These are phyloP conservation scores for Erodium trifolium DNA, from an alignment of 441 rosid genomes.

Conservation along the genomic window DNA sequence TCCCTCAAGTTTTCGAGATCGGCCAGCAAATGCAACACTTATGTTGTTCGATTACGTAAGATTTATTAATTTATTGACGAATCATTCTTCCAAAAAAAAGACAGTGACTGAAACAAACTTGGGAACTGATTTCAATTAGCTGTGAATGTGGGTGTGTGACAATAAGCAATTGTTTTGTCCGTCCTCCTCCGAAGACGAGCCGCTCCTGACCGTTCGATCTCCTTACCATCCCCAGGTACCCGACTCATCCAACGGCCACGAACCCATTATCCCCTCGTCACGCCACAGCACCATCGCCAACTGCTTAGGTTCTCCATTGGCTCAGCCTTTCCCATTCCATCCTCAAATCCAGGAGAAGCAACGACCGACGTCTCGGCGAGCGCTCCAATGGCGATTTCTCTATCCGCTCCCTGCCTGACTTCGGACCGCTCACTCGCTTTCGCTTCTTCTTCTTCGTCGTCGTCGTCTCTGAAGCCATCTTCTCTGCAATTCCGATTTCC, in stretches of 20 bases:
- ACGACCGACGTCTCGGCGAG: background rate
- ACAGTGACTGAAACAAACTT: too few species aligned
- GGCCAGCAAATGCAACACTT: too few species aligned
- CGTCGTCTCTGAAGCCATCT: conserved; percentile 26
- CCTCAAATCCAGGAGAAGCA: background rate
- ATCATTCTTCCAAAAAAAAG: too few species aligned
- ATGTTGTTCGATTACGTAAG: too few species aligned
- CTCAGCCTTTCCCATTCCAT: background rate
- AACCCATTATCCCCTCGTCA: background rate
- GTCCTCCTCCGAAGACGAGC: background rate
- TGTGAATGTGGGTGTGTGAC: too few species aligned
- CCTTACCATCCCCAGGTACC: background rate
- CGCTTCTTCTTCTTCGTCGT: conserved; percentile 16
- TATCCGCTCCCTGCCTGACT: conserved; percentile 36
- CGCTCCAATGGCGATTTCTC: conserved; percentile 44
- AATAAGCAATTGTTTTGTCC: too few species aligned
- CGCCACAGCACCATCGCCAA: background rate
- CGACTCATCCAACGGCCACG: background rate
- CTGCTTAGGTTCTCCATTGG: background rate
- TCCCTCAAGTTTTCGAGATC: too few species aligned
- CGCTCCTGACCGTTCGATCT: background rate
- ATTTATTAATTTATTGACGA: too few species aligned
- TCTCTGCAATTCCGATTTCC: conserved; percentile 32
- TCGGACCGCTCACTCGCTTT: conserved; percentile 14
- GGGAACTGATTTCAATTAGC: too few species aligned